These are phyloP conservation scores for Kurtzmaniella quercitrusa DNA, from an alignment of 1,139 yeast genomes.

Conservation along the genomic window DNA sequence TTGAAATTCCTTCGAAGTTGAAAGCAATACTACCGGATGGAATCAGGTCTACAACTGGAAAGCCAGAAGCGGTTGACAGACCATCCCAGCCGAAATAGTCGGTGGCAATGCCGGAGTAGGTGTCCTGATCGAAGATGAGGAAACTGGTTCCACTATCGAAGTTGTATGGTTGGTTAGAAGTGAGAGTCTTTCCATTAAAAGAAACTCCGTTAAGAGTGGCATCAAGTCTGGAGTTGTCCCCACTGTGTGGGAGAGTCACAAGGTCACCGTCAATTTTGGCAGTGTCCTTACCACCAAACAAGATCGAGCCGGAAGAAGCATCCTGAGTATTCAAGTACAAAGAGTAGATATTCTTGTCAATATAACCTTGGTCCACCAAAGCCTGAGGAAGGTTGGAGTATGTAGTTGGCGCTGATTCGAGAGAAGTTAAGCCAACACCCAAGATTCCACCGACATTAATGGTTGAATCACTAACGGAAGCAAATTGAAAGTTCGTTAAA, in stretches of 20 bases:
- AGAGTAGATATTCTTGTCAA: constrained; percentile 18
- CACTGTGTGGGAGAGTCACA: constrained; percentile 9
- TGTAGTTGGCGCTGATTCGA: constrained; percentile 10
- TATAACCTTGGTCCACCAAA: constrained; percentile 19
- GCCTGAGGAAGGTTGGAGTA: constrained; percentile 19
- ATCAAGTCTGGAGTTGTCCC: constrained; percentile 6
- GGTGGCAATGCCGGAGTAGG: background rate
- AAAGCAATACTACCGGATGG: constrained; percentile 8
- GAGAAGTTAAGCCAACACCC: constrained; percentile 15
- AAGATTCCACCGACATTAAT: constrained; percentile 12
- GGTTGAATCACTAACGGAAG: constrained; percentile 11
- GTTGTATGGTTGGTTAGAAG: constrained; percentile 20
- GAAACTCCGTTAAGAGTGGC: constrained; percentile 7
- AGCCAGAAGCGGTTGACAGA: background rate
- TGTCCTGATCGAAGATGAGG: constrained; percentile 19
- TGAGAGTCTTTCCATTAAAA: constrained; percentile 6
- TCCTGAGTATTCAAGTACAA: constrained; percentile 15
- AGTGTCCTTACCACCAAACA: constrained; percentile 21
- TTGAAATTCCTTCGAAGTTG: constrained; percentile 14
- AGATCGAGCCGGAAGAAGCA: constrained; percentile 14
- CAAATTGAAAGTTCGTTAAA: constrained; percentile 14
- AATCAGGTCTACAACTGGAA: background rate
- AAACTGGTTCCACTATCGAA: constrained; percentile 42
- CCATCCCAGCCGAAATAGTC: background rate
- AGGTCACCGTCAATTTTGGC: constrained; percentile 18